Conservation (phyloP, 1,284 basidiomycete genomes). For the Puccinia triticina region DNA sequence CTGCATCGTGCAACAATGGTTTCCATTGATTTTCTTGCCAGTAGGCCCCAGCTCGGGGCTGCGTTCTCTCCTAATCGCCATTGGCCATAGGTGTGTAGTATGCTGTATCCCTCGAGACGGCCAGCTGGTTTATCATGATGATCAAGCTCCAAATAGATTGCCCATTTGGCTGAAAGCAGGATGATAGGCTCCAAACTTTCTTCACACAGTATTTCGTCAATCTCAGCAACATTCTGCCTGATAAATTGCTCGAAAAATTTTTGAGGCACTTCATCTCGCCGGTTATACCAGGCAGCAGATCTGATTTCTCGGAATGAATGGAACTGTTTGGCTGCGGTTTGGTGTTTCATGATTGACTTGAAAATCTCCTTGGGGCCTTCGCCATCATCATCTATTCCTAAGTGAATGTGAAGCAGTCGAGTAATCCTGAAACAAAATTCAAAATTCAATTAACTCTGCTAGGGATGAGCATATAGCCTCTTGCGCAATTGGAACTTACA, state of each 20-base stretch:
- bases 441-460: not conserved
- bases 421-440: constrained; percentile 66
- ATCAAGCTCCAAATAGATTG: constrained; percentile 93
- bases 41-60: too few relatives aligned
- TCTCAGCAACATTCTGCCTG: constrained; percentile 86
- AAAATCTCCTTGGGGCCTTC: constrained; percentile 75
- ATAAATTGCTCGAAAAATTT: constrained; percentile 70
- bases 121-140: too few relatives aligned
- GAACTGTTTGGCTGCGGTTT: constrained; percentile 88
- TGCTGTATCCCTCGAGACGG: too few relatives aligned
- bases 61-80: too few relatives aligned
- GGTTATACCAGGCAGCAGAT: constrained; percentile 85
- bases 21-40: too few relatives aligned
- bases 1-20: too few relatives aligned
- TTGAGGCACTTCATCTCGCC: constrained; percentile 81
- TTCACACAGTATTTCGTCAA: constrained; percentile 85
- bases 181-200: constrained; percentile 71
- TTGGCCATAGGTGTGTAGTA: too few relatives aligned
- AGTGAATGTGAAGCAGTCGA: constrained; percentile 78
- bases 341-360: constrained; percentile 78
- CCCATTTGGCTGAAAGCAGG: constrained; percentile 88
- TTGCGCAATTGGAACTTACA: constrained; percentile 59
- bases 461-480: not conserved
- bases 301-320: constrained; percentile 95
- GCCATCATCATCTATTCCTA: constrained; percentile 84